These are phyloP conservation scores for Candida odintsovae DNA, from an alignment of 805 yeast genomes.

Conservation along the genomic window DNA sequence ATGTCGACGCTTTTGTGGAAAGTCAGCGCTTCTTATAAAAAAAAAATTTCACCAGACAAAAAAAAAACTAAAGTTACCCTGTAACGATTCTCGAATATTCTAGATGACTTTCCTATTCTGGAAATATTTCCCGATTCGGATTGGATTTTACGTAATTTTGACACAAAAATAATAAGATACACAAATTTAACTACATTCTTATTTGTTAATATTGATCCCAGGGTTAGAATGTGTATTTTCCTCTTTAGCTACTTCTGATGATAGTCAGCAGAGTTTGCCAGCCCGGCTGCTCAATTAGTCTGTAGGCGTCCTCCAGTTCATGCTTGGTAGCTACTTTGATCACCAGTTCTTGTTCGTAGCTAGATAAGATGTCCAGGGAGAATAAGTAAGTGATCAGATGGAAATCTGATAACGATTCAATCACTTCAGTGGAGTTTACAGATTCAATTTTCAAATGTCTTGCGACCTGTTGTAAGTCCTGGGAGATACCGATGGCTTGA, in stretches of 20 bases:
- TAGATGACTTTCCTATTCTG: background rate
- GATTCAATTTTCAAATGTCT: conserved; percentile 38
- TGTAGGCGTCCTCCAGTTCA: conserved; percentile 39
- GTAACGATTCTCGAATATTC: background rate
- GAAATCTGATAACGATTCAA: conserved; percentile 56
- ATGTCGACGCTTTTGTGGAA: background rate
- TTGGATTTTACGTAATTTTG: background rate
- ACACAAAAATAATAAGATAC: background rate
- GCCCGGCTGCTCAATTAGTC: conserved; percentile 56
- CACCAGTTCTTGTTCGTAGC: conserved; percentile 47
- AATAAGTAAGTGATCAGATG: conserved; percentile 62
- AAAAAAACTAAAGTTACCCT: background rate
- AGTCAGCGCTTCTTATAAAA: background rate
- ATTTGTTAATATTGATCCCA: too few relatives aligned
- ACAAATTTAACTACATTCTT: background rate
- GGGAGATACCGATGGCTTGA: conserved; percentile 66
- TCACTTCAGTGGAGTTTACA: conserved; percentile 23
- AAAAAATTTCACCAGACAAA: background rate
- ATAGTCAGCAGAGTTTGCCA: conserved; percentile 78
- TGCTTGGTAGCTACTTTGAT: conserved; percentile 40
- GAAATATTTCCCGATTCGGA: background rate
- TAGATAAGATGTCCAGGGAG: conserved; percentile 50
- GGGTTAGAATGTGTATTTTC: background rate
- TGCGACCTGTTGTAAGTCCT: conserved; percentile 53
- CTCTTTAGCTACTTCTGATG: conserved; percentile 22